A percentile compares a stretch with the other conserved stretches of the same genome.
Evolutionary conservation across 78 protist species (phyloP).

Genomic region (Chrysochromulina parva): DNA sequence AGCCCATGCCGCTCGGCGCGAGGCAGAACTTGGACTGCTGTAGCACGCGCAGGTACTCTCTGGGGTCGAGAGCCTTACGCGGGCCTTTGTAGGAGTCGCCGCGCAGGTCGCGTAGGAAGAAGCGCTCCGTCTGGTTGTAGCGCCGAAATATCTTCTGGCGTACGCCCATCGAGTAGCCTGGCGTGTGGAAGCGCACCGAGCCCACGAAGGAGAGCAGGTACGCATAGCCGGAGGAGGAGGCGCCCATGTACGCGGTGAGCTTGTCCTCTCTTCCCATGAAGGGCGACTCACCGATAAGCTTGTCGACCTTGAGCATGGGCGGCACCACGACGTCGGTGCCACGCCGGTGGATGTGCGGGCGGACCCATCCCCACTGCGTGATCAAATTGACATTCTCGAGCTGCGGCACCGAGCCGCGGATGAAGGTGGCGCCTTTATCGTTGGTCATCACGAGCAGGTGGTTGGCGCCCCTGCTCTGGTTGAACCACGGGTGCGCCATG

Average conservation of each 20-base stretch:
- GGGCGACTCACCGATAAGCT: not conserved
- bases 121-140: not conserved
- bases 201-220: slow-evolving; percentile 18
- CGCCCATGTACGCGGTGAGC: too few relatives aligned
- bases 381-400: not conserved
- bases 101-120: slow-evolving; percentile 23
- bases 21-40: slow-evolving; percentile 23
- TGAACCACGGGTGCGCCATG: not conserved
- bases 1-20: slow-evolving; percentile 22
- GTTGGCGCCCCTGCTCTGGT: not conserved
- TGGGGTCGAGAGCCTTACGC: not conserved
- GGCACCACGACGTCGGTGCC: not conserved
- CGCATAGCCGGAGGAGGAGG: too few relatives aligned
- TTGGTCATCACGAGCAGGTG: slow-evolving; percentile 13
- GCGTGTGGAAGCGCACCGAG: slow-evolving; percentile 1
- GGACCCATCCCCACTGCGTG: slow-evolving; percentile 19
- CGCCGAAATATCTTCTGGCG: not conserved
- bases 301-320: slow-evolving; percentile 2
- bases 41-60: not conserved
- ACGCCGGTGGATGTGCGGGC: not conserved
- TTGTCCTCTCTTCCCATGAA: not conserved
- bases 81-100: not conserved
- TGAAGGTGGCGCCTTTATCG: slow-evolving; percentile 15
- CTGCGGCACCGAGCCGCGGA: not conserved
- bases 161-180: slow-evolving; percentile 22